Base-by-base conservation (phyloP, 2,329 filamentous ascomycete species). In the Pseudogymnoascus sp. region DNA sequence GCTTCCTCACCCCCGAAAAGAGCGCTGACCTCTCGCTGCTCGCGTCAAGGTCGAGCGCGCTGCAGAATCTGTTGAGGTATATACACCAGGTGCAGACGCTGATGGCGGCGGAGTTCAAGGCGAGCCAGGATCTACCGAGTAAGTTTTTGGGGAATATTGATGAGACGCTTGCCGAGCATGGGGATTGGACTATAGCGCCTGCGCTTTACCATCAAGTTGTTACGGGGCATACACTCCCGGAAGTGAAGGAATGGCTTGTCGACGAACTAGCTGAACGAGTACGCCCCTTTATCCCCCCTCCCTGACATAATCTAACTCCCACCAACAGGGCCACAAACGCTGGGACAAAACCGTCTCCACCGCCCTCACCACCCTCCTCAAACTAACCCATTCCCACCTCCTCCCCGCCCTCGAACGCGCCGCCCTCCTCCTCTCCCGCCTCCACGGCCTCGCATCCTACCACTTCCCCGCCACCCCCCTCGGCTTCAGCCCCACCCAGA, bases 291-390 rank as follows among this genome's bases (percentile, higher is more conserved):
- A 8, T 12, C 59, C 40, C 45, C 58, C 52, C 58, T 61, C 29
- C 31, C 62, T 69, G 58, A 70, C 66, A 63, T 64, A 31, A 13
- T 18, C 1, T 15, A 33, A 55, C 27, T n/a, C 18, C 36, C 8
- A n/a, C 48, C 9, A 13, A 13, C 59, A 94, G 88, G 92, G 92
- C 0, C 90, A 96, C 69, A 97, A 96, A 74, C 82, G 94, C 58
- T 99, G 94, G 94, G 92, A 97, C 65, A 95, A 93, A 70, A 87
- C 89, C 5, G 88, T 95, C 1, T 81, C 84, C 1, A 84, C 85
- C 3, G 90, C 92, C 0, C 87, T 97, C 18, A 86, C 90, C 64
- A 87, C 85, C 61, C 80, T 97, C 8, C 84, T 91, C 59, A 83
- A 84, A 60, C 80, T 97, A 10, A 80, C 92, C 0, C 92, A 96